Conservation (phyloP, 805 yeast species). For the Candida chauliodis region DNA sequence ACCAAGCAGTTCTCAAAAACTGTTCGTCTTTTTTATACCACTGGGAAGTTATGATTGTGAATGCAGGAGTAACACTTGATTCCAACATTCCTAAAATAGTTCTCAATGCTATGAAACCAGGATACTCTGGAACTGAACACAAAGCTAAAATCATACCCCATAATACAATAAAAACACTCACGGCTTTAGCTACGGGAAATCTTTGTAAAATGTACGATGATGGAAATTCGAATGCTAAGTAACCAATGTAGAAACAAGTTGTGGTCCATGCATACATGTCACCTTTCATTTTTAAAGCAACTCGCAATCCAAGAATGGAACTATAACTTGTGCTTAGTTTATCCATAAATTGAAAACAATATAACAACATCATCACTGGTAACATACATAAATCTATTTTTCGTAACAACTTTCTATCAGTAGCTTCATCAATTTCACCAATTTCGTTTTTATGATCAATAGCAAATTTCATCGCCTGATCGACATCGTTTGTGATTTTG, state of each 20-base stretch:
- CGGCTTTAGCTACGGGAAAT: constrained; percentile 53
- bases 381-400: constrained; percentile 23
- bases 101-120: constrained; percentile 37
- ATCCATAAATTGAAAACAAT: constrained; percentile 32
- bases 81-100: constrained; percentile 39
- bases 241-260: constrained; percentile 50
- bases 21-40: constrained; percentile 33
- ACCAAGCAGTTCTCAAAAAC: constrained; percentile 31
- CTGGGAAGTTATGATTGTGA: constrained; percentile 33
- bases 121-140: constrained; percentile 49
- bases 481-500: constrained; percentile 32
- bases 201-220: constrained; percentile 47
- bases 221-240: constrained; percentile 53
- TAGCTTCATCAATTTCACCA: constrained; percentile 15
- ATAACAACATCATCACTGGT: constrained; percentile 23
- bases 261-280: constrained; percentile 37
- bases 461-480: constrained; percentile 35
- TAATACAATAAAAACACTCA: constrained; percentile 44
- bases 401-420: constrained; percentile 15
- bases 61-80: constrained; percentile 38
- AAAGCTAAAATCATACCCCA: constrained; percentile 62
- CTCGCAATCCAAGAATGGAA: constrained; percentile 35
- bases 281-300: constrained; percentile 33
- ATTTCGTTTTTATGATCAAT: constrained; percentile 15
- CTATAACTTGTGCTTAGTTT: constrained; percentile 38